phyloP scores from a whole-genome alignment of 148 eudicot species.

The Euryodendron excelsum region DNA sequence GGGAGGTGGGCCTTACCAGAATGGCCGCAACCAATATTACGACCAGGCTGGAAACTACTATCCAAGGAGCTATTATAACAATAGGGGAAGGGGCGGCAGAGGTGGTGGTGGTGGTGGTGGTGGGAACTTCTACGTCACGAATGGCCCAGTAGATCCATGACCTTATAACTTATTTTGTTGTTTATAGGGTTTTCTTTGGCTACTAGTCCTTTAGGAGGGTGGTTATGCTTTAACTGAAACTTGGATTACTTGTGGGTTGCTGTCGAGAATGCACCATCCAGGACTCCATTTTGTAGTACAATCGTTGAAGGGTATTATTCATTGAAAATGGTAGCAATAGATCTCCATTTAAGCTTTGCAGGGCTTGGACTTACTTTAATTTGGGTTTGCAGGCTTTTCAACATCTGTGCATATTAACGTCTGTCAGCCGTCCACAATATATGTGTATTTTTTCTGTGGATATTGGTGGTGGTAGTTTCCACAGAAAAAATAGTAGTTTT shows the following conservation, averaged over 20 bases:
- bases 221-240: not conserved
- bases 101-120: slow-evolving; percentile 23
- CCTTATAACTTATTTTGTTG: not conserved
- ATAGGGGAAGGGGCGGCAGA: slow-evolving; percentile 41
- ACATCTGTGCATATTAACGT: too few relatives aligned
- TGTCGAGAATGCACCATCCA: slow-evolving; percentile 10
- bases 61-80: slow-evolving; percentile 45
- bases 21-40: slow-evolving; percentile 64
- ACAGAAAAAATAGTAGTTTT: too few relatives aligned
- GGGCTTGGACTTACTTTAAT: too few relatives aligned
- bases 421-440: too few relatives aligned
- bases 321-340: not conserved
- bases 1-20: slow-evolving; percentile 64
- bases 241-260: slow-evolving; percentile 2
- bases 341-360: not conserved
- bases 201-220: not conserved
- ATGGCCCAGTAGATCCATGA: slow-evolving; percentile 19
- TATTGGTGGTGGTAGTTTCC: too few relatives aligned
- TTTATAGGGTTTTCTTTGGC: not conserved
- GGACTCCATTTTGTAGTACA: not conserved
- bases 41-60: slow-evolving; percentile 56
- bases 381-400: too few relatives aligned
- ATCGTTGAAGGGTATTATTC: not conserved
- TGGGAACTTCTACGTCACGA: slow-evolving; percentile 34
- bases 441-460: too few relatives aligned